Conservation (phyloP, 345 rosid genomes). For the Excoecaria cochinchinensis region DNA sequence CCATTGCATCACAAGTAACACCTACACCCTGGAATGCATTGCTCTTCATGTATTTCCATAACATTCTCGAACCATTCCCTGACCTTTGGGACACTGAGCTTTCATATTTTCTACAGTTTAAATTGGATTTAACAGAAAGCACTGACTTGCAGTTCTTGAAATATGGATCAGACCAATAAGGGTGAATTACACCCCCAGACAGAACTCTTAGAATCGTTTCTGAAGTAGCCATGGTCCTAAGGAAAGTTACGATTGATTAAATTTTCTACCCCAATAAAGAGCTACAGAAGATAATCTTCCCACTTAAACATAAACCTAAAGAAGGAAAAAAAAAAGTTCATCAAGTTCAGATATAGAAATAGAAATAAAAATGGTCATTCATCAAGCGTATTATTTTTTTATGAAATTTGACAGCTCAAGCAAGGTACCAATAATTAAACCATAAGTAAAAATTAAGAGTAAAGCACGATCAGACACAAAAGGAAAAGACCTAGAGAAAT, state of each 20-base stretch:
- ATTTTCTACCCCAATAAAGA: not conserved
- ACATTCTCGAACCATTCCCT: constrained; percentile 18
- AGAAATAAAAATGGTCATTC: not conserved
- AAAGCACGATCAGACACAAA: not conserved
- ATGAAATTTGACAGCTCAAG: not conserved
- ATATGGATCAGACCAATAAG: constrained; percentile 22
- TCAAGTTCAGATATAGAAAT: not conserved
- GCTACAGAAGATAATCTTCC: not conserved
- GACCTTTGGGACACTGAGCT: constrained; percentile 16
- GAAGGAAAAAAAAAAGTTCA: not conserved
- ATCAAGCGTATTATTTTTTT: not conserved
- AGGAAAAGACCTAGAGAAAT: not conserved
- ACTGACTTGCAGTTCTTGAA: constrained; percentile 24
- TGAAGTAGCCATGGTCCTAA: constrained; percentile 38
- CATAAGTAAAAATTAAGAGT: not conserved
- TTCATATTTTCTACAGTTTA: constrained; percentile 17
- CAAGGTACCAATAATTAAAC: not conserved
- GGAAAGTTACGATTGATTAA: not conserved
- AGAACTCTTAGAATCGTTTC: constrained; percentile 39
- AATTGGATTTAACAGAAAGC: constrained; percentile 19
- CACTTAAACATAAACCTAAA: not conserved
- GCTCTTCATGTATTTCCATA: constrained; percentile 14
- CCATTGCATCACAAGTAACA: constrained; percentile 2
- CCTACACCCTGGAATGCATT: constrained; percentile 9
- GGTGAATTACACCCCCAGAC: constrained; percentile 26